These are phyloP conservation scores for Wickerhamomyces alni DNA, from an alignment of 805 yeast genomes.

Conservation along the genomic window DNA sequence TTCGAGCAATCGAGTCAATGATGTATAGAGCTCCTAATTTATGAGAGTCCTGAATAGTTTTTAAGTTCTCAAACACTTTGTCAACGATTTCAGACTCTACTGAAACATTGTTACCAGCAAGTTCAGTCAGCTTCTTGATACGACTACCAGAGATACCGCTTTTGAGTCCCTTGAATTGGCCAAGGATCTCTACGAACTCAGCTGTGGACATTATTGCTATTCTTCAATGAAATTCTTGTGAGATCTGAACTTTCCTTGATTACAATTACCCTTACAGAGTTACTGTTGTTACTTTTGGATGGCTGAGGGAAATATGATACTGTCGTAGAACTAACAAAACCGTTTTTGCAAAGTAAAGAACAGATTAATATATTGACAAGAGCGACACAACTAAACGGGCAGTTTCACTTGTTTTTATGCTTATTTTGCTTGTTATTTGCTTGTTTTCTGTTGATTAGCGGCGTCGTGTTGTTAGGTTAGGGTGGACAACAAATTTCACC, in stretches of 20 bases:
- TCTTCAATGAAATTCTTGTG: too few relatives aligned
- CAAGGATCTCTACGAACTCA: slow-evolving; percentile 34
- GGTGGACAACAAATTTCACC: too few relatives aligned
- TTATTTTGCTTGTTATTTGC: too few relatives aligned
- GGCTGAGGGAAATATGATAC: background rate
- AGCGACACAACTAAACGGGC: background rate
- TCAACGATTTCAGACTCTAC: slow-evolving; percentile 52
- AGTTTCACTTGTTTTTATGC: too few relatives aligned
- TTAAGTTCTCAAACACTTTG: slow-evolving; percentile 59
- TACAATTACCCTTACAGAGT: background rate
- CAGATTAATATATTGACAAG: background rate
- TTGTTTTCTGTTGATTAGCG: too few relatives aligned
- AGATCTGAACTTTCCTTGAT: background rate
- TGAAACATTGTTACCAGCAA: slow-evolving; percentile 64
- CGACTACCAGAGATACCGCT: slow-evolving; percentile 96
- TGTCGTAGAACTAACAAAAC: background rate
- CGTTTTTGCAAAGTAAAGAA: background rate
- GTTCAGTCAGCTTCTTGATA: slow-evolving; percentile 76
- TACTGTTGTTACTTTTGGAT: background rate
- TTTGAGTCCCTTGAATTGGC: slow-evolving; percentile 45
- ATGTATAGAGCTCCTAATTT: slow-evolving; percentile 89
- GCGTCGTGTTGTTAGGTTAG: too few relatives aligned
- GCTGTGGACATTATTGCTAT: slow-evolving; percentile 22
- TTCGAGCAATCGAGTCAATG: slow-evolving; percentile 88
- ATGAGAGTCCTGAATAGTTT: slow-evolving; percentile 68